Base-by-base conservation (phyloP, 23 red algal species). In the Agarophyton chilense region DNA sequence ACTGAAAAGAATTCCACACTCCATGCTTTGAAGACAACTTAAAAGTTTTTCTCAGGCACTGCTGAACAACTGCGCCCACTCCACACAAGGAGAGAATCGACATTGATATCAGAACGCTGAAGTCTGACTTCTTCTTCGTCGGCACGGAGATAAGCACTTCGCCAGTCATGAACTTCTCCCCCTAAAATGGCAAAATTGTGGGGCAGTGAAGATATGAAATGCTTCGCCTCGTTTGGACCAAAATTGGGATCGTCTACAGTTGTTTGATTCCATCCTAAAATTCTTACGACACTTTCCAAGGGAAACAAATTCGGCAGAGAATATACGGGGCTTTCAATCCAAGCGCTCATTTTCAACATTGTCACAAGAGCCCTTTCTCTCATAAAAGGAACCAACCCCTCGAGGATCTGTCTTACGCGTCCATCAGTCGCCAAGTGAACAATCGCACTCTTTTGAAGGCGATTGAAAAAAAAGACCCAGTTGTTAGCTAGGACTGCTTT, bases 201-300 rank as follows among this genome's bases (percentile, higher is more conserved):
- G 18, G 68, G 68, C 10, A 47, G 14, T 26, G 68, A 74, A 26
- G 39, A 26, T 1, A 74, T 74, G 29, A 74, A 74, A 14, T 25
- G 38, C 9, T 11, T 45, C 2, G 68, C 68, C 68, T 74, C 68
- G 4, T 46, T 21, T 28, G 43, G 24, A 46, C 40, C 38, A 16
- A 74, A 25, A 4, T 2, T 28, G 12, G 38, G 40, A 26, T 74
- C 68, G 7, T 43, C 68, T 2, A 46, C 68, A 17, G n/a, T 6
- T 65, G 60, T 36, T 47, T 74, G 4, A 74, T 74, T 74, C 68
- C 68, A 74, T 49, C 68, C 68, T 33, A 74, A 74, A 39, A 74
- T 46, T 46, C 43, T 46, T 21, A 74, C 47, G 29, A 74, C 68
- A 49, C 21, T 74, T 25, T 24, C 41, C 43, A 74, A 33, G 10